Evolutionary conservation across 371 early-diverging fungal genomes (phyloP).

Genomic region (Rhizopus stolonifer): DNA sequence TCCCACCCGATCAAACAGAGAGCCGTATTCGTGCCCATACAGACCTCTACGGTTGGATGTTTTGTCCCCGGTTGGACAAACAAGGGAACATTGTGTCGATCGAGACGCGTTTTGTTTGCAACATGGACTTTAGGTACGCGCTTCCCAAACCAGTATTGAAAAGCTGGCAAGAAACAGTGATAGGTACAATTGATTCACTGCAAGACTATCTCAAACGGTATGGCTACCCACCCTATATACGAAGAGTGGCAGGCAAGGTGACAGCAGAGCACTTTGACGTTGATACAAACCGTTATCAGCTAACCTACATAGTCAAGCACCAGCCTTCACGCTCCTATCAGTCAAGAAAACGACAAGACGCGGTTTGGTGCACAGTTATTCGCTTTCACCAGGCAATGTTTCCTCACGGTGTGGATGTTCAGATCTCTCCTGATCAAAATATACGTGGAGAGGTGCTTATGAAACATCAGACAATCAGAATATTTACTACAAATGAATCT

Average conservation of each 20-base stretch:
- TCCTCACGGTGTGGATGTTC: constrained; percentile 40
- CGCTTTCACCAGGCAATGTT: constrained; percentile 37
- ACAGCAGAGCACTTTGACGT: constrained; percentile 35
- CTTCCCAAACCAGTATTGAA: constrained; percentile 38
- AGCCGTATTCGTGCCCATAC: constrained; percentile 48
- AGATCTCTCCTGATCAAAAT: constrained; percentile 27
- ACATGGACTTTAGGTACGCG: constrained; percentile 48
- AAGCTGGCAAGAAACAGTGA: constrained; percentile 12
- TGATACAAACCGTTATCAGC: constrained; percentile 21
- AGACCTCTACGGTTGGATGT: constrained; percentile 62
- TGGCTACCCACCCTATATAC: constrained; percentile 60
- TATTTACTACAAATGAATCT: constrained; percentile 33
- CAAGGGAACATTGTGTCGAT: constrained; percentile 46
- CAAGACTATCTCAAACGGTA: constrained; percentile 40
- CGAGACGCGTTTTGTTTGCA: constrained; percentile 54
- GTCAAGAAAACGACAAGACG: constrained; percentile 15
- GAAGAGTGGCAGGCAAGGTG: constrained; percentile 50
- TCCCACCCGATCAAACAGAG: constrained; percentile 44
- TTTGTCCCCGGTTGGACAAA: constrained; percentile 43
- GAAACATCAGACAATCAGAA: constrained; percentile 27
- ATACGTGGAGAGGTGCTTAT: constrained; percentile 31
- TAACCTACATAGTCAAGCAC: constrained; percentile 41
- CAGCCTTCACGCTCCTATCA: constrained; percentile 41
- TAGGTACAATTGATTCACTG: constrained; percentile 35
- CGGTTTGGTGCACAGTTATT: constrained; percentile 45